Evolutionary conservation across 2,329 filamentous ascomycete species (phyloP), one percentile per base, ranked within the genome.

Genomic region (Claviceps sp.): DNA sequence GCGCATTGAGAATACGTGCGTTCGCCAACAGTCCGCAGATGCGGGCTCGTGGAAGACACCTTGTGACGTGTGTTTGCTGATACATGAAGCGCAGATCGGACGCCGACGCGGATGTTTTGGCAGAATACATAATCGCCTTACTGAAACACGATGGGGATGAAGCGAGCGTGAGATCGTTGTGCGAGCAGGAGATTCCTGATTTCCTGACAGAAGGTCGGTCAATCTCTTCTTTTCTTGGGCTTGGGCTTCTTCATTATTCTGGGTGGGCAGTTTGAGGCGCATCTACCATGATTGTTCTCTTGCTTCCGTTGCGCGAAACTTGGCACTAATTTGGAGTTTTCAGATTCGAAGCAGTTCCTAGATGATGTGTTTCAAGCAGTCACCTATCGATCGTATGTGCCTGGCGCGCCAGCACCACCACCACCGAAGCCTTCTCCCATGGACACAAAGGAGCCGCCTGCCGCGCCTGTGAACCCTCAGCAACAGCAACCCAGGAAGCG

Each of bases 81-180:
- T n/a, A 8, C n/a, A 18, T 41, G 38, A 26, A 48, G 54, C 47
- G 30, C 56, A 88, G 85, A 50, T 87, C 85, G 30, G 86, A 90
- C 61, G 86, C 85, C 49, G 87, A 93, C 63, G 79, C 83, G 36
- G 87, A 89, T 61, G 85, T 91, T 5, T 80, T 93, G 3, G 87
- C 86, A 47, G 87, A 93, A 60, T 93, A 90, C 63, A 84, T 91
- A n/a, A 74, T 90, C 55, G 87, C 85, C 6, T 76, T 93, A 20
- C 70, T 91, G 46, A 78, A 79, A 56, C 82, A 85, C 55, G 84
- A 89, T 57, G 84, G 83, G 55, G 74, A 80, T 49, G 70, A 76
- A 42, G 73, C 75, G n/a, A 73, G 78, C 20, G 81, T 89, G 51
- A 78, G 81, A 61, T 71, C 76, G 59, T 77, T 85, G 49, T 89